Base-by-base conservation (phyloP, 495 filamentous ascomycete genomes). In the Trichoderma reesei region DNA sequence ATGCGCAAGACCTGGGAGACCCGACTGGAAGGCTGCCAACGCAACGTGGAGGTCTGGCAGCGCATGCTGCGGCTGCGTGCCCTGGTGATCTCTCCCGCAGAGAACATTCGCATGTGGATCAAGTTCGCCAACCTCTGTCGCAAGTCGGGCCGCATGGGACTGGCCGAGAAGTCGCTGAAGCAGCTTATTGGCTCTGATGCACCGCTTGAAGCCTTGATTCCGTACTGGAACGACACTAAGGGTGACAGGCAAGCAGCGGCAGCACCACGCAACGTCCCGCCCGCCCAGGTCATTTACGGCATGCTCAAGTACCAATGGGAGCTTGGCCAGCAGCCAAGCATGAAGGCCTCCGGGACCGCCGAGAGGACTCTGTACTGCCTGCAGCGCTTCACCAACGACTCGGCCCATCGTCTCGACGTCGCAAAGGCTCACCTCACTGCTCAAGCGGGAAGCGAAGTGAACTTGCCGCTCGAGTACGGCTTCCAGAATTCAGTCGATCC, bases 31-130 rank as follows among this genome's bases (percentile, higher is more conserved):
- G 94, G 94, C 26, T 96, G 94, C 67, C 93, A 98, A 73, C 87
- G 93, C 46, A 98, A 98, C 68, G 93, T 96, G 26, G 94, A 99
- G 68, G 92, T 97, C 8, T 99, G 94, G 94, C 92, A 96, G 72
- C 83, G 95, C 48, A 98, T 96, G 91, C 85, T 99, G 33, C 95
- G 96, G 72, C 90, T 98, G 42, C 84, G 95, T 65, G 90, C 90
- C 16, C 83, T 99, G 56, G 94, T 99, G 60, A 92, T 96, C 61
- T 83, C 83, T 11, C 92, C 94, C 4, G 85, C 83, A 37, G 92
- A 99, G 72, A 96, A 98, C 67, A 89, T 95, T 80, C 89, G 94
- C 69, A 98, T 98, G 91, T 96, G 90, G 82, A 97, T 98, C 78
- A 99, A 99, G 71, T 98, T 96, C 69, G 90, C 95, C 65, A 98